Evolutionary conservation across 2,329 filamentous ascomycete species (phyloP).

Genomic region (Sarocladium oryzae): DNA sequence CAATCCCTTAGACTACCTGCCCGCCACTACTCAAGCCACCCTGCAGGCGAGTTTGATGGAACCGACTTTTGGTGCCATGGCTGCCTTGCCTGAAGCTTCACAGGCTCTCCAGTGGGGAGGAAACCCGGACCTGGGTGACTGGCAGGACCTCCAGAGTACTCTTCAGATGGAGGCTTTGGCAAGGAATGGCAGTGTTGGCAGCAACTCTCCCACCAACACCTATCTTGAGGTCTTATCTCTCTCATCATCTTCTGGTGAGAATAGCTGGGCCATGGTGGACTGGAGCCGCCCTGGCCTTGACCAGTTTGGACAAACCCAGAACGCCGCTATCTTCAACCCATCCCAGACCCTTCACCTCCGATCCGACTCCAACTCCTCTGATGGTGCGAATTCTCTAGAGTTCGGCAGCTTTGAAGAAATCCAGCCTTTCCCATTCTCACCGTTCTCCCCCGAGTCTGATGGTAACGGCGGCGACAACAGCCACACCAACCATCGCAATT

Average conservation of each 20-base stretch:
- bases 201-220: conserved; percentile 40
- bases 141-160: conserved; percentile 67
- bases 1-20: conserved; percentile 54
- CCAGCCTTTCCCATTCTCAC: conserved; percentile 60
- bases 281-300: conserved; percentile 62
- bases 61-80: conserved; percentile 52
- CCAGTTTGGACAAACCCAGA: conserved; percentile 49
- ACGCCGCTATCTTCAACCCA: conserved; percentile 79
- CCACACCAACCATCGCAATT: conserved; percentile 48
- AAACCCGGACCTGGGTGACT: conserved; percentile 59
- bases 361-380: conserved; percentile 79
- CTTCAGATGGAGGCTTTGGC: conserved; percentile 45
- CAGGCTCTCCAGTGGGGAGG: conserved; percentile 55
- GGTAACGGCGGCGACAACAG: conserved; percentile 56
- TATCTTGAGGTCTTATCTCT: conserved; percentile 84
- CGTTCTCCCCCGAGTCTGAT: conserved; percentile 80
- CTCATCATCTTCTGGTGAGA: conserved; percentile 70
- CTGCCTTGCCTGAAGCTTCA: conserved; percentile 47
- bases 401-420: conserved; percentile 79
- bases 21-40: conserved; percentile 52
- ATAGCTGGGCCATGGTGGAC: conserved; percentile 76
- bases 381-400: conserved; percentile 59
- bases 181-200: conserved; percentile 35
- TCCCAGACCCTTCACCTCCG: conserved; percentile 83
- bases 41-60: conserved; percentile 59